Evolutionary conservation across 2,329 filamentous ascomycete species (phyloP), one percentile per base, ranked within the genome.

Genomic region (Xylariaceae sp.): DNA sequence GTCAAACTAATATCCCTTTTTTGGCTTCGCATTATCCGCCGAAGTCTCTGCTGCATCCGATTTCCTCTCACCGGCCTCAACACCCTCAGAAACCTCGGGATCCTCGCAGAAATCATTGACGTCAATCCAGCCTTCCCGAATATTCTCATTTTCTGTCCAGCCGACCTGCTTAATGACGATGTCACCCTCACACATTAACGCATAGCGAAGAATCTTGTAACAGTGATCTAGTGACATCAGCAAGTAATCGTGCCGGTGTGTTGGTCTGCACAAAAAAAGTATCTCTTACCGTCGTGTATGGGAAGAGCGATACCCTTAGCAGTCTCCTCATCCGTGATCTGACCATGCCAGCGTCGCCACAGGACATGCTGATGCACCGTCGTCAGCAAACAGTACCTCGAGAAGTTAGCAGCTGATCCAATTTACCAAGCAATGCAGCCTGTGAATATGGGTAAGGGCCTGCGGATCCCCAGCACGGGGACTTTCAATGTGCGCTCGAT

Each of bases 401-500:
- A n/a, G n/a, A n/a, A n/a, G n/a, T n/a, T n/a, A n/a, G n/a, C n/a
- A n/a, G n/a, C n/a, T n/a, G n/a, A n/a, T n/a, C n/a, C n/a, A 18
- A 45, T 22, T 45, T n/a, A 45, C 42, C 26, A 45, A 45, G 15
- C 42, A 45, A n/a, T 45, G 42, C 26, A 45, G 42, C 30, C 26
- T 32, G n/a, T 45, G 42, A 18, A 45, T 19, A 45, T 45, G 42
- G 6, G 42, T 45, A 1, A 45, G 16, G 6, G 42, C 42, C 16
- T 45, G 42, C 22, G 42, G 22, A 45, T 45, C 26, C 6, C 42
- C 42, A 1, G 42, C 42, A 32, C 26, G 29, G 26, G 42, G 42
- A n/a, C 42, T 45, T 45, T 45, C 42, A 16, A 45, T 45, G 15
- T 45, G 42, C 42, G 42, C 42, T 32, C 42, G 29, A 19, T 45